Evolutionary conservation across 2,329 filamentous ascomycete species (phyloP), one percentile per base, ranked within the genome.

Genomic region (Penicillium occitanis): DNA sequence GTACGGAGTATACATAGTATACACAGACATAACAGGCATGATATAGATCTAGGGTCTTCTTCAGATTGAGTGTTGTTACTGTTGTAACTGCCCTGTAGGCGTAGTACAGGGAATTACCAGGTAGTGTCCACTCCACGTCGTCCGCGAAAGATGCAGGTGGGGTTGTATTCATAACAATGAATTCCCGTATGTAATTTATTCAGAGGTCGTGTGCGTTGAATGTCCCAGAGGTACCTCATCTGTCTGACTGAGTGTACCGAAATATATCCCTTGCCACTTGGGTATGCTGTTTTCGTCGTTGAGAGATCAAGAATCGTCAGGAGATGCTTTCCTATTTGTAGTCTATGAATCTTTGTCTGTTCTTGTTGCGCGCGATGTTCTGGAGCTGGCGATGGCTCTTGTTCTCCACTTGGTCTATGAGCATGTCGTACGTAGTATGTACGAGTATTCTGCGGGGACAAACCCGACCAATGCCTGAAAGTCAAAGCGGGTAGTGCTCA

Each of bases 81-180:
- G 25, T 33, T 50, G 46, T 7, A n/a, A 33, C 50, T 51, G 5
- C 48, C 25, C 25, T 53, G 28, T 53, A 25, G 14, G 48, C 19
- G 37, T 30, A 17, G 55, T 42, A 59, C 40, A 33, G 25, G 42
- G 35, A 28, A 61, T 19, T 61, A 44, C 58, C 33, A 33, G n/a
- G 42, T 25, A 10, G 25, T 19, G 58, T 30, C 35, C 57, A 44
- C 50, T 33, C 19, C 22, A 8, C 30, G 7, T 7, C 30, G 30
- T 30, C 30, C 30, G 46, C 25, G 57, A 48, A 5, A 48, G 28
- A 11, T 61, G 58, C 58, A 61, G 42, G 58, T 61, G 58, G 58
- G 58, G 58, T 61, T 48, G 58, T 61, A 61, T 35, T 35, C 51
- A 55, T 57, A 17, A 57, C 53, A 17, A 37, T 57, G 33, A 40